Evolutionary conservation across 495 filamentous ascomycete genomes (phyloP).

Genomic region (Tuber borchii): DNA sequence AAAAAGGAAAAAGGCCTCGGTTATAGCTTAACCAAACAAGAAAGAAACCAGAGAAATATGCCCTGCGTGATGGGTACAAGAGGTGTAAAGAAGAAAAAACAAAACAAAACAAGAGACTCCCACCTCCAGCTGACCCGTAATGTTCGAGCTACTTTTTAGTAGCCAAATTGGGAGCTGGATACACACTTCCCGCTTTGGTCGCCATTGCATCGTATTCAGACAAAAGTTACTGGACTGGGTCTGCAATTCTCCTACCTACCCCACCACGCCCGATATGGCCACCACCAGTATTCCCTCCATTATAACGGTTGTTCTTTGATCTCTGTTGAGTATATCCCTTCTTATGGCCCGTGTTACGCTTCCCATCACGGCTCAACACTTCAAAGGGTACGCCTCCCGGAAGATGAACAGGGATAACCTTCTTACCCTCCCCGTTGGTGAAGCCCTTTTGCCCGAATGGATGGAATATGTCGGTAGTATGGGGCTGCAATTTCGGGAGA

Average conservation of each 20-base stretch:
- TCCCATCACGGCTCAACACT: conserved; percentile 24
- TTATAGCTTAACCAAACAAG: conserved; percentile 12
- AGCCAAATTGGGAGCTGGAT: background rate
- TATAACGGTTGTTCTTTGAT: conserved; percentile 6
- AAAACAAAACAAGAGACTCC: conserved; percentile 28
- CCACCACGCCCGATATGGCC: conserved; percentile 26
- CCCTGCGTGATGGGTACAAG: background rate
- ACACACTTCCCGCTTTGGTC: background rate
- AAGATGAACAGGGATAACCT: conserved; percentile 35
- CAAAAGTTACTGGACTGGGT: conserved; percentile 23
- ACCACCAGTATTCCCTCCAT: background rate
- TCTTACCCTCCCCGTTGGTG: conserved; percentile 30
- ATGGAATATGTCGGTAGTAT: conserved; percentile 29
- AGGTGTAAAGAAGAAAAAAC: conserved; percentile 1
- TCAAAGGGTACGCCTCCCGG: conserved; percentile 29
- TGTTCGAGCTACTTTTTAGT: background rate
- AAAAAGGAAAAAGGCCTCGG: background rate
- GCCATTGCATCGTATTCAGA: conserved; percentile 11
- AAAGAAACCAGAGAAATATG: conserved; percentile 5
- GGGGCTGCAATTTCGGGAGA: conserved; percentile 5
- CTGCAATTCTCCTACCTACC: conserved; percentile 20
- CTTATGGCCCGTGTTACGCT: conserved; percentile 11
- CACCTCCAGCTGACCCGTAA: conserved; percentile 14
- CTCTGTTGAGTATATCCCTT: background rate
- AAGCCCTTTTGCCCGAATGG: conserved; percentile 30